A percentile compares a stretch with the other conserved stretches of the same genome.
phyloP scores from a whole-genome alignment of 2,329 filamentous ascomycete genomes.

The Lasiodiplodia sp. region DNA sequence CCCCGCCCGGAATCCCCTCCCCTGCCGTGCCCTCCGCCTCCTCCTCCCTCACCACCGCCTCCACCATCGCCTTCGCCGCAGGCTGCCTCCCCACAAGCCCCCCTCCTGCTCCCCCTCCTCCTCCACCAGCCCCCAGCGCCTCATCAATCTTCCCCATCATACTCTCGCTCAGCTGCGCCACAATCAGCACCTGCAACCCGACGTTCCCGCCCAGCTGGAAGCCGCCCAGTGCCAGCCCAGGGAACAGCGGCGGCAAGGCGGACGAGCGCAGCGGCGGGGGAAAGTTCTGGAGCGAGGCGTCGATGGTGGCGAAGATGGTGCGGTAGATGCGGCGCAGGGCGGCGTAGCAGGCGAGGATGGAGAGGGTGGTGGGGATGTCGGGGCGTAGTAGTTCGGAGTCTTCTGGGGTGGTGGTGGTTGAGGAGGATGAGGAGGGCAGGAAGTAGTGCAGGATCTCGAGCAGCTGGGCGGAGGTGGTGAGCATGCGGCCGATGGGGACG shows the following conservation, averaged over 20 bases:
- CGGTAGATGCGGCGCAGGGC: not conserved
- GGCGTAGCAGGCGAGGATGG: constrained; percentile 11
- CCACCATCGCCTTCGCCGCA: not conserved
- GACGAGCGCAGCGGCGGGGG: not conserved
- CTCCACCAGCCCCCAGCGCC: not conserved
- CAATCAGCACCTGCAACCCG: not conserved
- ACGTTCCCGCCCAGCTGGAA: not conserved
- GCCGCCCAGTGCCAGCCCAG: not conserved
- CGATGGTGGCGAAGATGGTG: constrained; percentile 11
- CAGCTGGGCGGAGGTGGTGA: not conserved
- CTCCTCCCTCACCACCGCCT: not conserved
- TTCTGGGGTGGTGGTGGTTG: not conserved
- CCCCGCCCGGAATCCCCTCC: not conserved
- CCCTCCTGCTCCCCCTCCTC: not conserved
- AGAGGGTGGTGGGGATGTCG: constrained; percentile 5
- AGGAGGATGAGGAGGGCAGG: not conserved
- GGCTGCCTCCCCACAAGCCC: not conserved
- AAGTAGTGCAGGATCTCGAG: constrained; percentile 12
- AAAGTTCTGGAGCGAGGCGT: not conserved
- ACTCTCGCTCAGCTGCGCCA: not conserved
- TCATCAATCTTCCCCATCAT: not conserved
- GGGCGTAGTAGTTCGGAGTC: not conserved
- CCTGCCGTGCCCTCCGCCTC: not conserved
- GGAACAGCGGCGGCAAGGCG: not conserved
- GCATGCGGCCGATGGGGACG: constrained; percentile 7